Conservation (phyloP, 1,284 basidiomycete genomes). For the Hypsizygus ulmarius region DNA sequence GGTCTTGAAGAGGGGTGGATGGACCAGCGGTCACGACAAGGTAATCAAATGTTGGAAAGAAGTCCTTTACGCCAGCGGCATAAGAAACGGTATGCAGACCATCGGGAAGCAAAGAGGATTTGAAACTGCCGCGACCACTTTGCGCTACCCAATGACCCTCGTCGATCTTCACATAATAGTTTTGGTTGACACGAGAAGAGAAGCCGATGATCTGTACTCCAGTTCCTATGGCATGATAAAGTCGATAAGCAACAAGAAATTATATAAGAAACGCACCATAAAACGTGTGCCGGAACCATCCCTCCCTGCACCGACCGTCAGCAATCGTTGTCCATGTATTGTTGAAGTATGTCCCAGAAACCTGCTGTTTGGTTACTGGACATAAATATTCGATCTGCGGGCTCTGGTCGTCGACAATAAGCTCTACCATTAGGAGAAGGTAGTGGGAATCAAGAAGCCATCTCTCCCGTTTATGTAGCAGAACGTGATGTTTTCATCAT, state of each 20-base stretch:
- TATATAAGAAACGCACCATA: conserved; percentile 25
- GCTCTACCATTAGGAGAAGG: conserved; percentile 18
- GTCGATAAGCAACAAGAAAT: neutral
- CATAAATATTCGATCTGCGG: conserved; percentile 34
- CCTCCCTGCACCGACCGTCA: conserved; percentile 25
- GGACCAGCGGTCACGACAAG: conserved; percentile 34
- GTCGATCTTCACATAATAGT: conserved; percentile 35
- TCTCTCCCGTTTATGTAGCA: neutral
- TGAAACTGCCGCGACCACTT: conserved; percentile 27
- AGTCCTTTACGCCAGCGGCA: conserved; percentile 23
- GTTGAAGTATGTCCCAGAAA: conserved; percentile 34
- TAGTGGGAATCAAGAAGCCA: no score
- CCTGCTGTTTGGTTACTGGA: conserved; percentile 28
- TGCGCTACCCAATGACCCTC: conserved; percentile 27
- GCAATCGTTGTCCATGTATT: conserved; percentile 37
- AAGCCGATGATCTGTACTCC: conserved; percentile 27
- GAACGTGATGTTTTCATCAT: conserved; percentile 2
- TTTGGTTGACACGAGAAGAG: conserved; percentile 21
- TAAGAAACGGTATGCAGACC: conserved; percentile 36
- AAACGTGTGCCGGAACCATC: conserved; percentile 39
- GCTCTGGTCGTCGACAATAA: conserved; percentile 40
- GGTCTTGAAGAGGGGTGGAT: conserved; percentile 31
- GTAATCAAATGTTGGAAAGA: conserved; percentile 36
- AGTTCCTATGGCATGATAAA: conserved; percentile 23
- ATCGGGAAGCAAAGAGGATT: conserved; percentile 32